Base-by-base conservation (phyloP, 176 grass and related monocot genomes). In the Carex scoparia region DNA sequence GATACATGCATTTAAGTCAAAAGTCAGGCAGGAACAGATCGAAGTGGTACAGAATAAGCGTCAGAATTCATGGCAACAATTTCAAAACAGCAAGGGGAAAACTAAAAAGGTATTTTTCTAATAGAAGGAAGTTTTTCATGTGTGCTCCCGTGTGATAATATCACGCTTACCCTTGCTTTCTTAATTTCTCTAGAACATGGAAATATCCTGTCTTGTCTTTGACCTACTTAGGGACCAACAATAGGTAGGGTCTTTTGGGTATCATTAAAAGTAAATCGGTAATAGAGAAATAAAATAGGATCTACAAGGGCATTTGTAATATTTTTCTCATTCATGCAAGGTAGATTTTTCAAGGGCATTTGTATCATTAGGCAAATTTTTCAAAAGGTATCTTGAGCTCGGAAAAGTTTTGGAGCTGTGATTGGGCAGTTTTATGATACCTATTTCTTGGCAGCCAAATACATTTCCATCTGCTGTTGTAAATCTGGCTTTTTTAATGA, bases 1-100 rank as follows among this genome's bases (percentile, higher is more conserved):
- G 81, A 95, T 99, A 64, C 93, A 99, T 86, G 93, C 96, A 80
- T 99, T 99, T 84, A 95, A 99, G 90, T 99, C 96, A 16, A 99
- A 99, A 88, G 87, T 91, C 80, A 93, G 96, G 32, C 86, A 90
- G 84, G 93, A 99, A 63, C 91, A 99, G 81, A 80, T 94, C 49
- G 96, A 99, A 86, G 80, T 92, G 84, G 85, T 92, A 63, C 93
- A 99, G 86, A 95, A 99, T 83, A 99, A 99, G 85, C 83, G 93
- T 75, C 91, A 95, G 87, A 99, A 94, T 87, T 90, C 96, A 57
- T 99, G 93, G 96, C 96, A 99, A 85, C 93, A 99, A 80, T 99
- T 99, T 81, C 96, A 99, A 87, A 91, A 92, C 3, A 88, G 91
- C 77, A 99, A 99, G 77, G 96, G 91, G 58, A 95, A 95, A 92